A percentile compares a stretch with the other conserved stretches of the same genome.
phyloP scores from a whole-genome alignment of 2,329 filamentous ascomycete genomes.

The Elsinoe fawcettii region DNA sequence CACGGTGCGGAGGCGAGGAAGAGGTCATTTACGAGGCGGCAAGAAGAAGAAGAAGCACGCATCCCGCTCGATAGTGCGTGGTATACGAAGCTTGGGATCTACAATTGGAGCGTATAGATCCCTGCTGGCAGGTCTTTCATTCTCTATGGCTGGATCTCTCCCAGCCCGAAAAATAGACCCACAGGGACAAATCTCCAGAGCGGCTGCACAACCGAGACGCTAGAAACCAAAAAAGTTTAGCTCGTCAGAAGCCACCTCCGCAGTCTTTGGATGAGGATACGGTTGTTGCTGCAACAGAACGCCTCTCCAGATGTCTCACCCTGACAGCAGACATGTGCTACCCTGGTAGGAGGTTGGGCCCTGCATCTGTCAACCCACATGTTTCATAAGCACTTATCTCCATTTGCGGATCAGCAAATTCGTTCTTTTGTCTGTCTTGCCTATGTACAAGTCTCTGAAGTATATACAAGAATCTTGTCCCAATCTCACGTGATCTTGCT shows the following conservation, averaged over 20 bases:
- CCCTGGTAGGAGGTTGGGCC: not conserved
- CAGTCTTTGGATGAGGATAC: conserved; percentile 14
- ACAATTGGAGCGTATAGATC: not conserved
- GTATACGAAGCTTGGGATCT: not conserved
- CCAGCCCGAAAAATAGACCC: conserved; percentile 1
- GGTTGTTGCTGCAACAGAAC: conserved; percentile 9
- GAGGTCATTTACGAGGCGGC: conserved; percentile 6
- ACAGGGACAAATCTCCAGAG: not conserved
- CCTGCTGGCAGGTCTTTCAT: not conserved
- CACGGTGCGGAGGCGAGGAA: not conserved
- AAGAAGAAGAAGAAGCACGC: not conserved
- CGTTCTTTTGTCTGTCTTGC: not conserved
- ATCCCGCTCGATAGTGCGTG: not conserved
- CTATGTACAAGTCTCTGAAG: conserved; percentile 7
- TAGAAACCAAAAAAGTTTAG: not conserved
- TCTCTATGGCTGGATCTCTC: not conserved
- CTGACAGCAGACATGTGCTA: not conserved
- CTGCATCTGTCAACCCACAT: not conserved
- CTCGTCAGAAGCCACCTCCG: conserved; percentile 7
- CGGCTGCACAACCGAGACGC: conserved; percentile 7
- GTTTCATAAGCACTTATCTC: not conserved
- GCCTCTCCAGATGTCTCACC: not conserved
- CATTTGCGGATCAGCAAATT: not conserved
- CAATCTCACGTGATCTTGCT: not conserved
- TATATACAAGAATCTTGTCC: conserved; percentile 9